phyloP scores from a whole-genome alignment of 805 yeast genomes.

The Yamadazyma kitorensis region DNA sequence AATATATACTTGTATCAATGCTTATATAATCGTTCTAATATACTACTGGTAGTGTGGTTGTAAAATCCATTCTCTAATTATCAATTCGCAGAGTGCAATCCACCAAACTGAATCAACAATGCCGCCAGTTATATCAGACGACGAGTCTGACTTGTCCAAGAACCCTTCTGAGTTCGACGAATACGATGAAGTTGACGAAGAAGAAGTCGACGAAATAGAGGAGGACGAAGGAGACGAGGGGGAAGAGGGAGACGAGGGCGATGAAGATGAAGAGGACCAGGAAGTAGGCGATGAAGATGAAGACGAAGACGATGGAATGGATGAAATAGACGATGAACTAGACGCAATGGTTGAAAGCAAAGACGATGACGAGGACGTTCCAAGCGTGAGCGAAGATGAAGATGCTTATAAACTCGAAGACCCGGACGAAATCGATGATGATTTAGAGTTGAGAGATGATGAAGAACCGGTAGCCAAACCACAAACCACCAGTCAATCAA shows the following conservation, averaged over 20 bases:
- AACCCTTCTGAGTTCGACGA: conserved; percentile 9
- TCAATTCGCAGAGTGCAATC: too few relatives aligned
- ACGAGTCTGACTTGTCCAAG: too few relatives aligned
- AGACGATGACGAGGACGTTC: conserved; percentile 14
- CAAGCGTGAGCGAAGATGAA: conserved; percentile 27
- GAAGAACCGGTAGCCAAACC: conserved; percentile 12
- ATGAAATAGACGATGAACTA: conserved; percentile 14
- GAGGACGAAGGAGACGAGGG: background rate
- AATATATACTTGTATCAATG: background rate
- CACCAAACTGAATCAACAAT: too few relatives aligned
- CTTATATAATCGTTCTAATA: background rate
- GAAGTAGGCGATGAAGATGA: conserved; percentile 12
- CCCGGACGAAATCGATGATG: conserved; percentile 37
- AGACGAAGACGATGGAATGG: conserved; percentile 23
- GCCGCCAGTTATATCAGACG: conserved; percentile 14
- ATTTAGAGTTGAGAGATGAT: conserved; percentile 31
- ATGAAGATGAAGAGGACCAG: conserved; percentile 10
- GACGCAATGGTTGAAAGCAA: conserved; percentile 16
- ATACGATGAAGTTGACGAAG: conserved; percentile 2
- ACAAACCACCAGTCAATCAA: conserved; percentile 1
- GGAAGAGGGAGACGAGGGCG: conserved; percentile 2
- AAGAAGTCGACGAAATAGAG: conserved; percentile 6
- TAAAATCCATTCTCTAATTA: too few relatives aligned
- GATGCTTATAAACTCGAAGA: conserved; percentile 31
- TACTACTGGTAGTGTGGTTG: too few relatives aligned